phyloP scores from a whole-genome alignment of 2,329 filamentous ascomycete species.

The Phoma sp. region DNA sequence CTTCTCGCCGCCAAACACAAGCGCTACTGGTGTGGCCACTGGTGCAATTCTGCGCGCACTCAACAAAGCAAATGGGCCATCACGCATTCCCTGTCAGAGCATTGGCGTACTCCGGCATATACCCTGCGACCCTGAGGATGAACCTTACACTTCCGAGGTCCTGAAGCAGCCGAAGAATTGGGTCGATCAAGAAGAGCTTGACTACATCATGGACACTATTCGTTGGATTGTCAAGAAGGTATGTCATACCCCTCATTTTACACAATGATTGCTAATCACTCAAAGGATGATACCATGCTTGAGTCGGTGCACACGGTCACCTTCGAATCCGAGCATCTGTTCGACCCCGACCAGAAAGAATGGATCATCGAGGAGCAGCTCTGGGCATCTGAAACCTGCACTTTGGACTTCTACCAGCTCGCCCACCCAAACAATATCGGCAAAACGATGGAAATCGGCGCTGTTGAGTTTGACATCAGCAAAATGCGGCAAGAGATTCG shows the following conservation, averaged over 20 bases:
- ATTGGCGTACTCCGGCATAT: constrained; percentile 19
- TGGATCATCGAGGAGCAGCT: constrained; percentile 16
- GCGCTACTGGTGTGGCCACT: constrained; percentile 23
- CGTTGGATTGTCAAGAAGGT: constrained; percentile 25
- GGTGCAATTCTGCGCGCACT: constrained; percentile 22
- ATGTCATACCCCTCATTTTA: not conserved
- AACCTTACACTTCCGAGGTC: constrained; percentile 1
- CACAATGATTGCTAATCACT: not conserved
- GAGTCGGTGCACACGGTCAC: constrained; percentile 1
- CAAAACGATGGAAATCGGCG: constrained; percentile 16
- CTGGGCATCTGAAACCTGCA: constrained; percentile 19
- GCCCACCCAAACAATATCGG: constrained; percentile 15
- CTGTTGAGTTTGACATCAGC: constrained; percentile 18
- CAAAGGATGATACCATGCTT: not conserved
- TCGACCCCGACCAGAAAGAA: not conserved
- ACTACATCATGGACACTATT: constrained; percentile 18
- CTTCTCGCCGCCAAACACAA: not conserved
- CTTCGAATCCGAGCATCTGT: constrained; percentile 2
- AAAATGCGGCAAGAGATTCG: constrained; percentile 1
- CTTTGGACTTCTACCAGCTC: constrained; percentile 15
- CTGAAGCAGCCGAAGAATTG: not conserved
- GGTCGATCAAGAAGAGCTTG: not conserved
- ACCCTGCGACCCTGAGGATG: not conserved
- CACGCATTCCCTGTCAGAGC: constrained; percentile 14
- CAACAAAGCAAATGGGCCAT: constrained; percentile 20